phyloP scores from a whole-genome alignment of 2,329 filamentous ascomycete species.

The Ophiocordyceps camponoti-leonardi region DNA sequence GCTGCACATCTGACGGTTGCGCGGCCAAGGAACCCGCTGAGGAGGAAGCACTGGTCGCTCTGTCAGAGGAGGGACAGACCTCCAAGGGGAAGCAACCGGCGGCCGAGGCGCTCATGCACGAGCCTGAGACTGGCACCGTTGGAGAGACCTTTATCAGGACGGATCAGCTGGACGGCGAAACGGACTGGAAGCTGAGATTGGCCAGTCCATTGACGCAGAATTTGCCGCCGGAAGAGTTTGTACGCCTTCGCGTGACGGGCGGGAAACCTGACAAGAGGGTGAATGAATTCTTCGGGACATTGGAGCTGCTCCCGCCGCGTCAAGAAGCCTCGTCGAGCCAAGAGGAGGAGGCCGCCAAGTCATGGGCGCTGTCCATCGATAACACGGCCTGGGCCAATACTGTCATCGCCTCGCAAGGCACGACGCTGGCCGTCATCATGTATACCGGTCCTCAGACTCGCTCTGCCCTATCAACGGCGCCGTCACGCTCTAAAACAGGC shows the following conservation, averaged over 20 bases:
- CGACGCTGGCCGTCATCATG: conserved; percentile 73
- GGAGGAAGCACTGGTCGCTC: conserved; percentile 24
- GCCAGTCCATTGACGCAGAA: conserved; percentile 74
- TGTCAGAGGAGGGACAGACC: conserved; percentile 18
- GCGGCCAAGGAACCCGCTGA: conserved; percentile 14
- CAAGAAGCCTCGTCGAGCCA: conserved; percentile 26
- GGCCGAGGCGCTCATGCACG: conserved; percentile 8
- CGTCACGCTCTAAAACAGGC: conserved; percentile 85
- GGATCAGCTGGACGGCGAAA: conserved; percentile 93
- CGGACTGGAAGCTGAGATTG: conserved; percentile 91
- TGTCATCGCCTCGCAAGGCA: conserved; percentile 82
- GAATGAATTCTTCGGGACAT: conserved; percentile 84
- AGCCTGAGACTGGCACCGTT: conserved; percentile 23
- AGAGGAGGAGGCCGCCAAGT: conserved; percentile 26
- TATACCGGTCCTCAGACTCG: conserved; percentile 92
- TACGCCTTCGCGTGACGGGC: conserved; percentile 54
- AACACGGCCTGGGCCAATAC: conserved; percentile 99
- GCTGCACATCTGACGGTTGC: conserved; percentile 41
- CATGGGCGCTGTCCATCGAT: conserved; percentile 72
- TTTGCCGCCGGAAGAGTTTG: conserved; percentile 56
- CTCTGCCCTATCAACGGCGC: conserved; percentile 80
- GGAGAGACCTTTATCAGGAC: conserved; percentile 96
- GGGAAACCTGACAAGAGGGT: conserved; percentile 87
- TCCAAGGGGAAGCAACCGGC: conserved; percentile 18
- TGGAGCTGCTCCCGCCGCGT: conserved; percentile 51